These are phyloP conservation scores for Geotrichum klebahnii DNA, from an alignment of 1,139 yeast species.

Conservation along the genomic window DNA sequence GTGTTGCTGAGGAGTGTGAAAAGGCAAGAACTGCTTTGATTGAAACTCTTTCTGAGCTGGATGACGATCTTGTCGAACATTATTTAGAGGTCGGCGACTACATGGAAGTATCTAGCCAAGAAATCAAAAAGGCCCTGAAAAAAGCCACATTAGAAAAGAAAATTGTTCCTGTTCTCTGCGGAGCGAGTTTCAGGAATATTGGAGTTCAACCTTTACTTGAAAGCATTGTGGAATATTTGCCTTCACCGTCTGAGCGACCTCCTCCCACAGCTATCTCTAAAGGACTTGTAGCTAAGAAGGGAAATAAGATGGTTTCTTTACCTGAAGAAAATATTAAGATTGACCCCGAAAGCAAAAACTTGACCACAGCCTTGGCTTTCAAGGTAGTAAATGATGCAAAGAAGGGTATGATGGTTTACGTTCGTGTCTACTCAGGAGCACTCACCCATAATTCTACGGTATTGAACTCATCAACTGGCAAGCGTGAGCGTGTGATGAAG, in stretches of 20 bases:
- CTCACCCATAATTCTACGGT: slow-evolving; percentile 59
- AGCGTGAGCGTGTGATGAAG: slow-evolving; percentile 61
- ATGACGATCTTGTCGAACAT: slow-evolving; percentile 70
- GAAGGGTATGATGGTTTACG: slow-evolving; percentile 78
- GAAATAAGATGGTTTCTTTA: slow-evolving; percentile 37
- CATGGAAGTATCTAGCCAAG: slow-evolving; percentile 49
- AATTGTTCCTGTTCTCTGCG: slow-evolving; percentile 81
- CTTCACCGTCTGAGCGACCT: slow-evolving; percentile 68
- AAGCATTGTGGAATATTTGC: slow-evolving; percentile 70
- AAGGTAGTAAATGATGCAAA: slow-evolving; percentile 80
- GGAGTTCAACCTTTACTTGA: slow-evolving; percentile 95
- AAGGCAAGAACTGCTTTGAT: slow-evolving; percentile 70
- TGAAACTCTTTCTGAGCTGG: slow-evolving; percentile 78
- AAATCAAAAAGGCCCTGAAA: slow-evolving; percentile 57
- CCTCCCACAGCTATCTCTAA: slow-evolving; percentile 48
- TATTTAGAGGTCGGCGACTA: slow-evolving; percentile 60
- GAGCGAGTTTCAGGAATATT: slow-evolving; percentile 85
- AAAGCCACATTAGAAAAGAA: slow-evolving; percentile 54
- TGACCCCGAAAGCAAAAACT: slow-evolving; percentile 50
- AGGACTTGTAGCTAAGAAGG: slow-evolving; percentile 16
- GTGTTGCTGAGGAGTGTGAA: slow-evolving; percentile 46
- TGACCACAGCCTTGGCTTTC: slow-evolving; percentile 82
- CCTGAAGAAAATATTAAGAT: slow-evolving; percentile 47
- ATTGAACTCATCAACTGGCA: slow-evolving; percentile 66
- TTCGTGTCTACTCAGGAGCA: slow-evolving; percentile 81